Conservation (phyloP, 257 asterid genomes). For the Solanum corneliomulleri region DNA sequence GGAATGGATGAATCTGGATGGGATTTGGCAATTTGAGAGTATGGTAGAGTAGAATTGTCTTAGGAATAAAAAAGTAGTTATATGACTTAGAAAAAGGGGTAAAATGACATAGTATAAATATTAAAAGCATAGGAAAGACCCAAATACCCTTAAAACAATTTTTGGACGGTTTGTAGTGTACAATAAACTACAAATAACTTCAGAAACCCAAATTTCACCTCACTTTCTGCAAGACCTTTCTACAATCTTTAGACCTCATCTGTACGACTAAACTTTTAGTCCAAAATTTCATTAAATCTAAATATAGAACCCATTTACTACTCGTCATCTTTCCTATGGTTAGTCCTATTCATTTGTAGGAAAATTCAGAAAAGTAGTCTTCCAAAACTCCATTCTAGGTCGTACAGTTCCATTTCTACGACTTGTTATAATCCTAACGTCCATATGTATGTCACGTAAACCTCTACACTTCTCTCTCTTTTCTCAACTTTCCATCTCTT, state of each 20-base stretch:
- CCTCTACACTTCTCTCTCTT: neutral
- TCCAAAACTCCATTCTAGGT: neutral
- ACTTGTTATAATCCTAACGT: neutral
- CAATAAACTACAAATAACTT: no score
- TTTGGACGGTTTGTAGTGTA: no score
- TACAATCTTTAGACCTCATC: neutral
- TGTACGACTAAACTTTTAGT: neutral
- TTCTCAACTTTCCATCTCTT: neutral
- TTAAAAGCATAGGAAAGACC: neutral
- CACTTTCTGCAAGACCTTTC: neutral
- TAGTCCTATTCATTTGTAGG: neutral
- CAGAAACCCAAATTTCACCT: neutral
- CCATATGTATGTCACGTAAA: neutral
- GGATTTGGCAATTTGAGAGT: no score
- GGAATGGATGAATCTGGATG: neutral
- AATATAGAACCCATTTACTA: neutral
- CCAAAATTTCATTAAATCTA: neutral
- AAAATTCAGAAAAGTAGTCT: no score
- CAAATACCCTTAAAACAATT: neutral
- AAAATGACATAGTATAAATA: neutral
- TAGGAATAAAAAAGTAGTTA: neutral
- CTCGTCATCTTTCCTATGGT: neutral
- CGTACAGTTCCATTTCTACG: neutral
- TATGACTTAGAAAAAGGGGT: neutral
- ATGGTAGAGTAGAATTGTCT: no score